A percentile compares a stretch with the other conserved stretches of the same genome.
These are phyloP conservation scores for Prunus yedoensis DNA, from an alignment of 331 rosid genomes.

Conservation along the genomic window DNA sequence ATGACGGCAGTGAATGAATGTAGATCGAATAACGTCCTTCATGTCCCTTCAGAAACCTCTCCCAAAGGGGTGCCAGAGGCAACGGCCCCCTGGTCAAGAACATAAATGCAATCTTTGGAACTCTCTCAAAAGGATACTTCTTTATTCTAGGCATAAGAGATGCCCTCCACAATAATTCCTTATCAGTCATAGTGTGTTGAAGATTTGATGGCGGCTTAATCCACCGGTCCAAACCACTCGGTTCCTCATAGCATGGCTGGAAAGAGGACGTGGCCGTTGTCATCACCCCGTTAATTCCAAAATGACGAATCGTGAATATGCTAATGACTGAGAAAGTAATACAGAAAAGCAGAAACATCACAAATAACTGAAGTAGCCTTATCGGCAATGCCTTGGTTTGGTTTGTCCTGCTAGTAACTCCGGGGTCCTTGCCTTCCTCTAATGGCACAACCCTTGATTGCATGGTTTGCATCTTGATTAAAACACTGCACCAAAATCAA, in stretches of 20 bases:
- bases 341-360: slow-evolving; percentile 60
- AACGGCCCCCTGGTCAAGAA: slow-evolving; percentile 89
- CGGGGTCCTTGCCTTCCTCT: slow-evolving; percentile 77
- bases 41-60: slow-evolving; percentile 82
- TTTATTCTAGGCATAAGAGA: slow-evolving; percentile 60
- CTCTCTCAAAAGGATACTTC: slow-evolving; percentile 63
- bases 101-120: slow-evolving; percentile 93
- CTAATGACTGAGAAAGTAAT: slow-evolving; percentile 64
- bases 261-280: slow-evolving; percentile 47
- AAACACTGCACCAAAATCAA: slow-evolving; percentile 11
- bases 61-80: slow-evolving; percentile 93
- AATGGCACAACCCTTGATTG: slow-evolving; percentile 60
- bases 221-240: slow-evolving; percentile 55
- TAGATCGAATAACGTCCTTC: slow-evolving; percentile 59
- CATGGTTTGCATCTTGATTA: slow-evolving; percentile 42
- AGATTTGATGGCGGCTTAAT: slow-evolving; percentile 54
- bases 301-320: slow-evolving; percentile 64
- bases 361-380: slow-evolving; percentile 55
- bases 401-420: slow-evolving; percentile 34
- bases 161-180: slow-evolving; percentile 79
- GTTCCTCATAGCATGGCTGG: slow-evolving; percentile 69
- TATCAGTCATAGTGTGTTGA: slow-evolving; percentile 73
- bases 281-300: slow-evolving; percentile 56
- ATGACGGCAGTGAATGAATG: slow-evolving; percentile 82
- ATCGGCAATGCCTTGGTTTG: slow-evolving; percentile 63